Base-by-base conservation (phyloP, 441 rosid genomes). In the Pelargonium hybrid region DNA sequence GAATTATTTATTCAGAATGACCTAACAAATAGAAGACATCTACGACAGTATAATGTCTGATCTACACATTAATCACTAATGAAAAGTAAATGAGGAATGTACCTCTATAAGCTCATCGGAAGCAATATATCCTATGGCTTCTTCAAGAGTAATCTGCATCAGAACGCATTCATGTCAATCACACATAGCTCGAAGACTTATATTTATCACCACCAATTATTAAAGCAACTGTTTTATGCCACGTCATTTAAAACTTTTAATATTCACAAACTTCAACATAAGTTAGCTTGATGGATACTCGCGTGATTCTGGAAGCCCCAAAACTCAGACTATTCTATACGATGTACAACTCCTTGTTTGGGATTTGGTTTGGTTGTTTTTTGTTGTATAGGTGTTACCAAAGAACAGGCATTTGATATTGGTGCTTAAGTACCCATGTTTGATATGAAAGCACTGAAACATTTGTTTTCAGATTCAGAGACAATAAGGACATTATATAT, bases 41-140 rank as follows among this genome's bases (percentile, higher is more conserved):
- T 4, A 17, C 2, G 13, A 47, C 52, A 47, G 10, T 11, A 10
- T 47, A 47, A 47, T 10, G 52, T 47, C 7, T 10, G 52, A n/a
- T 15, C 52, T 50, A 50, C 15, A 50, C 17, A 31, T 3, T 48
- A 48, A 10, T 50, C 26, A 48, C 37, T 8, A 62, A 73, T 39
- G 59, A 43, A 7, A 26, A 50, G 20, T 5, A 31, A 41, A 67
- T 15, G 34, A 41, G 21, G 20, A 69, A 75, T 68, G 74, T 81
- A 88, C 98, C 91, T 94, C 98, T 65, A 91, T 91, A 73, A 90
- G 96, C 78, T 91, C 98, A 81, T 91, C 98, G 26, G 92, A 82
- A 45, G 92, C 98, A 34, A 94, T 97, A 72, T 93, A 93, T 29
- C 98, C 93, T 43, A 91, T 90, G 75, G 96, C 97, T 81, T 93